These are phyloP conservation scores for Sporodiniella umbellata DNA, from an alignment of 371 early-diverging fungal species.

Conservation along the genomic window DNA sequence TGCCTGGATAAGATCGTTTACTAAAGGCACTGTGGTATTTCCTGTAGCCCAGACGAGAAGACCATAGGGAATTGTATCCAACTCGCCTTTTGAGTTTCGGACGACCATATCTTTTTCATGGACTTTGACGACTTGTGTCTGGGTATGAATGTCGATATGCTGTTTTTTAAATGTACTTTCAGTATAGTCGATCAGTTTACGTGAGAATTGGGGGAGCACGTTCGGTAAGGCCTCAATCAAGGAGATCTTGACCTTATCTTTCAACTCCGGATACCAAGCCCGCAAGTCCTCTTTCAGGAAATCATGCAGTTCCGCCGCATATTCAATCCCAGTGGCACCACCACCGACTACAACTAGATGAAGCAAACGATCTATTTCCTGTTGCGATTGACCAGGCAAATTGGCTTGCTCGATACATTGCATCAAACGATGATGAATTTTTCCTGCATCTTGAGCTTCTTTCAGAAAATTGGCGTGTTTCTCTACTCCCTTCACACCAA, in stretches of 20 bases:
- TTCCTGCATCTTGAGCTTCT: constrained; percentile 85
- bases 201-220: constrained; percentile 87
- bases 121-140: constrained; percentile 90
- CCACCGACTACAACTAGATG: constrained; percentile 97
- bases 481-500: constrained; percentile 85
- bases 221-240: constrained; percentile 86
- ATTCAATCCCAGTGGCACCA: constrained; percentile 95
- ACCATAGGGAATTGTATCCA: constrained; percentile 78
- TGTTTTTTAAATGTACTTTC: constrained; percentile 84
- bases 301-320: constrained; percentile 93
- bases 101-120: constrained; percentile 76
- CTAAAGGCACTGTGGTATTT: constrained; percentile 83
- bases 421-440: constrained; percentile 83
- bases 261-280: constrained; percentile 67
- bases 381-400: constrained; percentile 73
- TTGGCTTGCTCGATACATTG: constrained; percentile 89
- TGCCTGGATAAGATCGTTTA: constrained; percentile 70
- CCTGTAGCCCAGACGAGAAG: constrained; percentile 94
- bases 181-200: constrained; percentile 87
- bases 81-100: constrained; percentile 64
- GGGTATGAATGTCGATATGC: constrained; percentile 81
- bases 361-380: constrained; percentile 81
- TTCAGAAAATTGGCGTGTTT: constrained; percentile 88
- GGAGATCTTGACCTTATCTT: constrained; percentile 85
- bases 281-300: constrained; percentile 82